phyloP scores from a whole-genome alignment of 306 rosid species.

The Cajanus cajan region DNA sequence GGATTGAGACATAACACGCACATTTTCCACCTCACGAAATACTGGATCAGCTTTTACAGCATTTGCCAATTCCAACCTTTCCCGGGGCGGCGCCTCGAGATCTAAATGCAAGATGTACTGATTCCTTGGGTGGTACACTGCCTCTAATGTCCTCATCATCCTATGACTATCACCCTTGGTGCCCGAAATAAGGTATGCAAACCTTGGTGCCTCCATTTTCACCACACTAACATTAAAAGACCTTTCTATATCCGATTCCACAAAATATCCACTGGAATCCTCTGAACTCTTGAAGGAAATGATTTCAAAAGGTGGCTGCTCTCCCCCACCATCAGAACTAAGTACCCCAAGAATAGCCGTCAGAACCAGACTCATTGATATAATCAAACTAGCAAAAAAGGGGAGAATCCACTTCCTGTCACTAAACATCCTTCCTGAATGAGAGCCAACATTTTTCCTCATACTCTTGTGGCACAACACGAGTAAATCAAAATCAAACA shows the following conservation, averaged over 20 bases:
- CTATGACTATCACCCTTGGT: constrained; percentile 95
- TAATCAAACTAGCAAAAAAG: constrained; percentile 74
- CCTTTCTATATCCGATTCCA: constrained; percentile 64
- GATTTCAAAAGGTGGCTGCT: constrained; percentile 58
- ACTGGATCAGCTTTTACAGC: constrained; percentile 80
- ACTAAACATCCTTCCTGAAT: constrained; percentile 75
- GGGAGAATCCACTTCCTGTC: constrained; percentile 87
- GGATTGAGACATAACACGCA: constrained; percentile 79
- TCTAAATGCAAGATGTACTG: constrained; percentile 90
- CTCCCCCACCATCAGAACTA: constrained; percentile 51
- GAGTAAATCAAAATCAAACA: constrained; percentile 28
- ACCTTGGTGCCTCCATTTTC: constrained; percentile 59
- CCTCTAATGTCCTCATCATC: constrained; percentile 93
- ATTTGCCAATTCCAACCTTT: constrained; percentile 85
- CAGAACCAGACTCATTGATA: constrained; percentile 61
- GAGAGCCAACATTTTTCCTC: constrained; percentile 83
- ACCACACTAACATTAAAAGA: constrained; percentile 32
- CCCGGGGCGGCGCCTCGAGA: constrained; percentile 98
- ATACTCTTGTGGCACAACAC: constrained; percentile 43
- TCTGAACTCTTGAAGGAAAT: constrained; percentile 53
- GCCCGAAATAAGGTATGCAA: constrained; percentile 94
- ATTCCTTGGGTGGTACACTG: constrained; percentile 91
- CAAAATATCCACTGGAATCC: constrained; percentile 62
- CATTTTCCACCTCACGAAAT: constrained; percentile 83
- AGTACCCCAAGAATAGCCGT: constrained; percentile 60